These are phyloP conservation scores for Penicillium hordei DNA, from an alignment of 2,329 filamentous ascomycete species.

Conservation along the genomic window DNA sequence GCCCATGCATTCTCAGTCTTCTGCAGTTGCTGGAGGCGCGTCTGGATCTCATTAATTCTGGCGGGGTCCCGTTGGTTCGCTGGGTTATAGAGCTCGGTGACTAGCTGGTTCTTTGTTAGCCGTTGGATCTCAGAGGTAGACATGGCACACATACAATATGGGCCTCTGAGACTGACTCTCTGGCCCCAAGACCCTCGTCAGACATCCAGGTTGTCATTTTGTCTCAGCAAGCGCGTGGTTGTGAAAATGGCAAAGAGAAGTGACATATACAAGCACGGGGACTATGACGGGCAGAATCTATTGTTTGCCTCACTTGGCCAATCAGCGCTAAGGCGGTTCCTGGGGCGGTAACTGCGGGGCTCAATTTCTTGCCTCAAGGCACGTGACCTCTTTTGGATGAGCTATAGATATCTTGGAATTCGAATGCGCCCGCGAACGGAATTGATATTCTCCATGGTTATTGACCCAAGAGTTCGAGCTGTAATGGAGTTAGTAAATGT, in stretches of 20 bases:
- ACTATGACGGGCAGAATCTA: conserved; percentile 9
- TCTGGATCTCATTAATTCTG: conserved; percentile 60
- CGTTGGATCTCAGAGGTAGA: not conserved
- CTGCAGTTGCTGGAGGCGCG: conserved; percentile 75
- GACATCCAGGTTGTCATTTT: conserved; percentile 15
- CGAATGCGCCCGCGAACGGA: too few species aligned
- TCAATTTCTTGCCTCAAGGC: not conserved
- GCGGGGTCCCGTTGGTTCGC: conserved; percentile 47
- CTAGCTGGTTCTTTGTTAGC: conserved; percentile 34
- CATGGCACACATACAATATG: conserved; percentile 8
- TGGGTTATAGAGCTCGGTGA: conserved; percentile 43
- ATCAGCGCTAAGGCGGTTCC: not conserved
- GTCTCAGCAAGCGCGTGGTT: conserved; percentile 1
- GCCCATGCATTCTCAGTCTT: conserved; percentile 80
- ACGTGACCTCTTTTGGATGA: not conserved
- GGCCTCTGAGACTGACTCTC: conserved; percentile 18
- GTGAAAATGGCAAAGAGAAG: conserved; percentile 5
- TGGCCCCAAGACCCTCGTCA: conserved; percentile 8
- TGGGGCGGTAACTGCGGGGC: conserved; percentile 6
- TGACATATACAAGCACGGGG: conserved; percentile 10
- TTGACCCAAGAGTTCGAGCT: too few species aligned
- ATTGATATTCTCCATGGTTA: too few species aligned
- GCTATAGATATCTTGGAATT: too few species aligned
- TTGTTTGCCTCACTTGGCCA: not conserved
- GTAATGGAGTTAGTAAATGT: too few species aligned